These are phyloP conservation scores for Euphorbia schlechtendalii DNA, from an alignment of 441 rosid genomes.

Conservation along the genomic window DNA sequence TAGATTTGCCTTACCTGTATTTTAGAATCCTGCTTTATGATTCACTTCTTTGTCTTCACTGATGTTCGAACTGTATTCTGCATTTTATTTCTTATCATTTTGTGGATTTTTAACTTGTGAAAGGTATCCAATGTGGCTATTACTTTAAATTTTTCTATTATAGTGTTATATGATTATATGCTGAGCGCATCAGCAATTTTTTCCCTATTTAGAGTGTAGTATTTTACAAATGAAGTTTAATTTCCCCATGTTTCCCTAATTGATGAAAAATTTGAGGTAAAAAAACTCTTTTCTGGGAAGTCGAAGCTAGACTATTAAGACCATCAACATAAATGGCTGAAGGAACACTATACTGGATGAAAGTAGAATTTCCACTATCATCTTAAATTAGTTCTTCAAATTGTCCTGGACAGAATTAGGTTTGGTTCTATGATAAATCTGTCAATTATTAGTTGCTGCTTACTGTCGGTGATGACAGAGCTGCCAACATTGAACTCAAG, in stretches of 20 bases:
- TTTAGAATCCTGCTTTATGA: neutral
- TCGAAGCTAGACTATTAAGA: neutral
- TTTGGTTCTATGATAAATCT: neutral
- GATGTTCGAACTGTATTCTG: neutral
- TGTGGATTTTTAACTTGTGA: neutral
- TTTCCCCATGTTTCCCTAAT: neutral
- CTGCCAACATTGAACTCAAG: neutral
- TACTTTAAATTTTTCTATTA: no score
- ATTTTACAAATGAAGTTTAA: neutral
- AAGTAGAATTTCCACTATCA: neutral
- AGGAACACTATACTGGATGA: neutral
- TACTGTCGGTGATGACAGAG: neutral
- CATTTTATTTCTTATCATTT: neutral
- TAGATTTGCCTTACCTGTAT: neutral
- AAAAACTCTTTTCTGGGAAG: neutral
- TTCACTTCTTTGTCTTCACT: neutral
- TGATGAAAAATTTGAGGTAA: neutral
- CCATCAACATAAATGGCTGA: neutral
- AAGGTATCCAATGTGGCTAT: no score
- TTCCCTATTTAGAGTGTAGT: neutral
- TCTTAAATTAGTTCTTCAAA: neutral
- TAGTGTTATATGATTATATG: neutral
- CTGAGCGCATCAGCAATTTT: neutral
- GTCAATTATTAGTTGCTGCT: neutral
- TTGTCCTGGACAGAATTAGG: neutral